Evolutionary conservation across 164 flowering plant genomes (phyloP).

Genomic region (Vitis rupestris): DNA sequence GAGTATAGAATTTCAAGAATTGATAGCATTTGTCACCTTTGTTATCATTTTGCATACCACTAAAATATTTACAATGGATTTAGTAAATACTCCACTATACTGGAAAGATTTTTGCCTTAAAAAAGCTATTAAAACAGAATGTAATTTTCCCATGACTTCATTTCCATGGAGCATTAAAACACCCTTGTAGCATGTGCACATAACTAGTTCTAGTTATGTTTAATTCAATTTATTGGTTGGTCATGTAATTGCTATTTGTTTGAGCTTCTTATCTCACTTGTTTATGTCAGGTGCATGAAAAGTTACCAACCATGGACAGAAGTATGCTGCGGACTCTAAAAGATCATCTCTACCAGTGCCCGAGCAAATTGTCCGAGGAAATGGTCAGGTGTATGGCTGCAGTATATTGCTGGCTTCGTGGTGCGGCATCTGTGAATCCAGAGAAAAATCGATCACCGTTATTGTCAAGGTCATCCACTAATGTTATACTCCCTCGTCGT

Average conservation of each 20-base stretch:
- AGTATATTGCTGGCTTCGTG: constrained; percentile 66
- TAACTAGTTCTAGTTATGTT: too few relatives aligned
- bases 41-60: too few relatives aligned
- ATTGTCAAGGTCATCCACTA: constrained; percentile 56
- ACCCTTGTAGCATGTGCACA: too few relatives aligned
- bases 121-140: too few relatives aligned
- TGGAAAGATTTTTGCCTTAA: too few relatives aligned
- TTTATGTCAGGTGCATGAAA: constrained; percentile 35
- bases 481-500: constrained; percentile 40
- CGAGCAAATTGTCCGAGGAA: constrained; percentile 79
- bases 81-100: too few relatives aligned
- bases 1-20: too few relatives aligned
- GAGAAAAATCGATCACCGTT: constrained; percentile 44
- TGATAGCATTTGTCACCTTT: too few relatives aligned
- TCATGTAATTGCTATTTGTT: background rate
- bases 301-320: constrained; percentile 28
- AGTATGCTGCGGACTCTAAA: constrained; percentile 47
- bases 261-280: background rate
- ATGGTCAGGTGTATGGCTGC: constrained; percentile 83
- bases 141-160: too few relatives aligned
- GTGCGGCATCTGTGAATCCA: constrained; percentile 36
- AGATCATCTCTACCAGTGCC: constrained; percentile 79
- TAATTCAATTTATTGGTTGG: constrained; percentile 2
- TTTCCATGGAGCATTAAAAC: too few relatives aligned
- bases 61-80: too few relatives aligned